Evolutionary conservation across 1,284 basidiomycete species (phyloP).

Genomic region (Ustilago loliicola): DNA sequence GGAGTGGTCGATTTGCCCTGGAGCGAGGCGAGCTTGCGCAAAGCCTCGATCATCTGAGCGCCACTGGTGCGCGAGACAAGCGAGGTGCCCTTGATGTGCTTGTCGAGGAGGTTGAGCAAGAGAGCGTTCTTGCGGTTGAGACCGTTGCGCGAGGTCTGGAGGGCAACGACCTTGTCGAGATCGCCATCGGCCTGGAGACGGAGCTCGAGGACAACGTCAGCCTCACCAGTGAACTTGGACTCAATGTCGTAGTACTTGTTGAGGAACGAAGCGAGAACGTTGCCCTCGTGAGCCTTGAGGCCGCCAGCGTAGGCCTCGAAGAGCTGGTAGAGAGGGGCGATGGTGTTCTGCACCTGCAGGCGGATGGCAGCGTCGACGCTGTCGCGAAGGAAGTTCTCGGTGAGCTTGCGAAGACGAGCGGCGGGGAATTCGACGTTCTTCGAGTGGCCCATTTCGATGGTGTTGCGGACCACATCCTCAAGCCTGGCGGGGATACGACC

Average conservation of each 20-base stretch:
- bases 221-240: conserved; percentile 89
- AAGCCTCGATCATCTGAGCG: conserved; percentile 59
- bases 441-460: conserved; percentile 81
- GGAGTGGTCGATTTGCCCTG: conserved; percentile 73
- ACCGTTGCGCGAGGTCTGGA: conserved; percentile 95
- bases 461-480: conserved; percentile 85
- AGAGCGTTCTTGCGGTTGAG: conserved; percentile 92
- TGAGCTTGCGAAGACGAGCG: conserved; percentile 81
- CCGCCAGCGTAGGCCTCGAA: conserved; percentile 86
- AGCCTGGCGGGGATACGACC: conserved; percentile 85
- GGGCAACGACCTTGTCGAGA: conserved; percentile 86
- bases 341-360: conserved; percentile 73
- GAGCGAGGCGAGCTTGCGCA: conserved; percentile 78
- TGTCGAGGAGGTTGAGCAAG: conserved; percentile 85
- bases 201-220: conserved; percentile 89
- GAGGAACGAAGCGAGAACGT: conserved; percentile 80
- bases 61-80: conserved; percentile 56
- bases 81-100: conserved; percentile 68
- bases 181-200: conserved; percentile 93
- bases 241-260: conserved; percentile 86
- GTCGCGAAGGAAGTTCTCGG: conserved; percentile 88
- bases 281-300: conserved; percentile 87
- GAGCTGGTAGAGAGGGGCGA: conserved; percentile 81
- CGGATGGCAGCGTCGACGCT: conserved; percentile 74
- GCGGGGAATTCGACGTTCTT: conserved; percentile 87